Percentiles rank a stretch among this genome's conserved stretches.
Evolutionary conservation across 768 basidiomycete species (phyloP).

Genomic region (Pisolithus tinctorius): DNA sequence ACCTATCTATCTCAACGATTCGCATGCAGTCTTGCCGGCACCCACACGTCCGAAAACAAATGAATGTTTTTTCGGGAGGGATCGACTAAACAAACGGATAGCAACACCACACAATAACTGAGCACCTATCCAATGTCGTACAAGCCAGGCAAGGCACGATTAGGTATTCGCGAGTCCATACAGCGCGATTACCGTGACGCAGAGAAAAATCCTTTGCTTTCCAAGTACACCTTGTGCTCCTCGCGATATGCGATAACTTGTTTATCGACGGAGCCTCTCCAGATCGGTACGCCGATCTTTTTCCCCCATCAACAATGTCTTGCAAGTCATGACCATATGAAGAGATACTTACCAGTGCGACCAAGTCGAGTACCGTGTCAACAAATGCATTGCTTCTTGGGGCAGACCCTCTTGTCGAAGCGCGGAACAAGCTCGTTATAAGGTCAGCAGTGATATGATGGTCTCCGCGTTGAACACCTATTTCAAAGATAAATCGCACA

Average conservation of each 20-base stretch:
- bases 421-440: constrained; percentile 59
- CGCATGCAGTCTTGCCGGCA: no score
- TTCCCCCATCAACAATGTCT: neutral
- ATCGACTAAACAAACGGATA: no score
- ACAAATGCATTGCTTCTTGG: constrained; percentile 53
- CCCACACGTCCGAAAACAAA: no score
- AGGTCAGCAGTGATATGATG: constrained; percentile 74
- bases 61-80: no score
- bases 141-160: no score
- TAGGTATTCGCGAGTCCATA: no score
- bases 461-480: constrained; percentile 63
- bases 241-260: constrained; percentile 37
- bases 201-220: constrained; percentile 36
- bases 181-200: neutral
- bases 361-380: constrained; percentile 39
- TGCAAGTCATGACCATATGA: neutral
- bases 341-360: constrained; percentile 36
- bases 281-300: constrained; percentile 49
- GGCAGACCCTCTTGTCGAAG: constrained; percentile 56
- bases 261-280: constrained; percentile 45
- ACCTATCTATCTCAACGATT: no score
- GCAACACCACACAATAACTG: no score
- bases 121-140: no score
- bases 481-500: neutral
- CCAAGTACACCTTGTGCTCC: constrained; percentile 43